A percentile compares a stretch with the other conserved stretches of the same genome.
phyloP scores from a whole-genome alignment of 805 yeast species.

The Saccharomycopsis javanensis region DNA sequence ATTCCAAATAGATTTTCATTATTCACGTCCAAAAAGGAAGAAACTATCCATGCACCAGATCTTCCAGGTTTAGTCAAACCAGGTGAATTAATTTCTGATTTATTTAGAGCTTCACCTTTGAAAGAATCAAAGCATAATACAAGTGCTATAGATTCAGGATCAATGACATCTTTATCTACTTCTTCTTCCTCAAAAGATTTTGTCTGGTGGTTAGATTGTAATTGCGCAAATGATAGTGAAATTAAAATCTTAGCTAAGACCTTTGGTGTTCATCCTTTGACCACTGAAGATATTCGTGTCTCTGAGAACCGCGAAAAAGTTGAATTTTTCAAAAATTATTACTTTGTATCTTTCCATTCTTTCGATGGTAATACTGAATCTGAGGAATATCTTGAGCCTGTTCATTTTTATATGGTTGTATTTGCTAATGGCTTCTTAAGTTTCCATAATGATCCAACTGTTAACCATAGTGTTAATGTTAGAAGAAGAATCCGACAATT shows the following conservation, averaged over 20 bases:
- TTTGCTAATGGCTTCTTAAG: slow-evolving; percentile 50
- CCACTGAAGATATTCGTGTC: slow-evolving; percentile 94
- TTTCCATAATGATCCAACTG: slow-evolving; percentile 52
- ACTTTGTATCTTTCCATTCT: slow-evolving; percentile 94
- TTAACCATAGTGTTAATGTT: slow-evolving; percentile 50
- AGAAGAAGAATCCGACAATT: slow-evolving; percentile 56
- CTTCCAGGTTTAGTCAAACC: slow-evolving; percentile 65
- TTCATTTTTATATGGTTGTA: slow-evolving; percentile 51
- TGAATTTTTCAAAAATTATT: slow-evolving; percentile 80
- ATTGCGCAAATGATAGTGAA: slow-evolving; percentile 89
- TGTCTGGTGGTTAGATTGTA: slow-evolving; percentile 90
- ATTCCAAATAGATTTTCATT: slow-evolving; percentile 77
- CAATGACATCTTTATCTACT: not conserved
- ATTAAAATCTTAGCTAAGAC: slow-evolving; percentile 89
- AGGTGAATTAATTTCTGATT: slow-evolving; percentile 31
- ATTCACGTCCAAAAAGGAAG: slow-evolving; percentile 73
- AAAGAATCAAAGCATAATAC: not conserved
- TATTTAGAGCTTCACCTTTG: slow-evolving; percentile 4
- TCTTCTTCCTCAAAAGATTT: slow-evolving; percentile 35
- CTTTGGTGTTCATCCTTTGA: slow-evolving; percentile 94
- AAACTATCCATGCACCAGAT: slow-evolving; percentile 84
- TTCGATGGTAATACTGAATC: slow-evolving; percentile 79
- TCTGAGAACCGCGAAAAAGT: slow-evolving; percentile 97
- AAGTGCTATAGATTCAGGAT: not conserved
- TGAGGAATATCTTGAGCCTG: slow-evolving; percentile 73